phyloP scores from a whole-genome alignment of 176 grass and related monocot genomes.

The Eleusine coracana region DNA sequence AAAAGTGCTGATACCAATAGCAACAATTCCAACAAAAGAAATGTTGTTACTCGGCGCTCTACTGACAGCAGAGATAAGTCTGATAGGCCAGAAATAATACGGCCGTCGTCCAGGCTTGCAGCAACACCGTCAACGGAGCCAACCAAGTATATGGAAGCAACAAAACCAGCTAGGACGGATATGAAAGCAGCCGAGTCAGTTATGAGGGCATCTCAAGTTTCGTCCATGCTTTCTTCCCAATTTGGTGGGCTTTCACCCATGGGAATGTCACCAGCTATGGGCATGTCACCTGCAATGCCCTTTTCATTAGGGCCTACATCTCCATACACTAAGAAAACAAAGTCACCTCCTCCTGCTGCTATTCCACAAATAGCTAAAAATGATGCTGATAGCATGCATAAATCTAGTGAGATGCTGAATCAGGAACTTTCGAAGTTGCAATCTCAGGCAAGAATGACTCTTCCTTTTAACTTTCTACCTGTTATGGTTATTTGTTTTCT shows the following conservation, averaged over 20 bases:
- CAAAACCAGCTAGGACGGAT: conserved; percentile 57
- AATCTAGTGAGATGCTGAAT: conserved; percentile 63
- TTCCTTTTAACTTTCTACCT: conserved; percentile 21
- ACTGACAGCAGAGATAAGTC: conserved; percentile 67
- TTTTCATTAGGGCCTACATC: conserved; percentile 47
- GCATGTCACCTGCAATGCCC: conserved; percentile 30
- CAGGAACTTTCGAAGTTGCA: conserved; percentile 66
- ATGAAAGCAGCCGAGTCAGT: conserved; percentile 43
- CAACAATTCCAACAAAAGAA: conserved; percentile 55
- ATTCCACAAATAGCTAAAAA: conserved; percentile 49
- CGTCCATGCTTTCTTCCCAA: conserved; percentile 50
- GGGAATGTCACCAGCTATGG: conserved; percentile 53
- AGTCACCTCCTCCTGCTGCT: conserved; percentile 41
- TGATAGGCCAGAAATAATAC: conserved; percentile 64
- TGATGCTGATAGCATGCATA: conserved; percentile 55
- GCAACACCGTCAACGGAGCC: conserved; percentile 41
- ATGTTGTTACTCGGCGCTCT: conserved; percentile 65
- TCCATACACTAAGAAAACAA: conserved; percentile 60
- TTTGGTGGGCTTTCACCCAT: conserved; percentile 66
- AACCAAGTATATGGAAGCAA: conserved; percentile 46
- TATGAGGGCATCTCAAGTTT: conserved; percentile 59
- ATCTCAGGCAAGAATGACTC: conserved; percentile 43
- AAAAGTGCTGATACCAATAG: conserved; percentile 61
- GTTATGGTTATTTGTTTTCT: conserved; percentile 11
- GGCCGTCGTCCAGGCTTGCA: conserved; percentile 49